Base-by-base conservation (phyloP, 495 filamentous ascomycete genomes). In the Penicillium macrosclerotiorum region DNA sequence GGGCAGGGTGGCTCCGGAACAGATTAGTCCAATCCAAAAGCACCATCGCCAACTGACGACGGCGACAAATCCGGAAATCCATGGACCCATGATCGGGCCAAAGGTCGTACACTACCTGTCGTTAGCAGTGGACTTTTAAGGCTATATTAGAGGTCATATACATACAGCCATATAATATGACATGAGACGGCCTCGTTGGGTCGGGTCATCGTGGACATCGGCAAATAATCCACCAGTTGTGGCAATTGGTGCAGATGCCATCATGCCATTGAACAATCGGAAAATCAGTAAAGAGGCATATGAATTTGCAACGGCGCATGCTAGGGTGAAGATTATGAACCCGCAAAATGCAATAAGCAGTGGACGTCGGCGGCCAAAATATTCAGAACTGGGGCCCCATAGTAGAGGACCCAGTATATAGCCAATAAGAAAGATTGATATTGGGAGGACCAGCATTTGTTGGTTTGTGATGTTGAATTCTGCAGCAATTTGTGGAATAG, bases 201-300 rank as follows among this genome's bases (percentile, higher is more conserved):
- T 66, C 0, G 82, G 75, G 49, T 84, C 73, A 31, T 72, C 68
- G 45, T 78, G 80, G 0, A 88, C 76, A 63, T 91, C 87, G 3
- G 86, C 85, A 51, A 83, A 84, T 4, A 88, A 63, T 4, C 86
- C 87, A 0, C 83, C 81, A 3, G 84, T 77, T n/a, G 86, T 74
- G 5, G 81, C 75, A 36, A 89, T 84, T 3, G 86, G 83, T 31
- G 77, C 75, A 13, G 77, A 81, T 5, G 84, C 86, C 51, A 70
- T 77, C 26, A 84, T 72, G 9, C 87, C 86, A 11, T 73, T 73
- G 3, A 89, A 51, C 6, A 87, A 66, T 18, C 87, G 73, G 48
- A 91, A 87, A 3, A 89, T 57, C 3, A 89, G 67, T 27, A 90
- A 71, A 0, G 74, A 70, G 0, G 80, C 60, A 70, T 80, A 89